phyloP scores from a whole-genome alignment of 495 filamentous ascomycete species.

The Tuber melanosporum region DNA sequence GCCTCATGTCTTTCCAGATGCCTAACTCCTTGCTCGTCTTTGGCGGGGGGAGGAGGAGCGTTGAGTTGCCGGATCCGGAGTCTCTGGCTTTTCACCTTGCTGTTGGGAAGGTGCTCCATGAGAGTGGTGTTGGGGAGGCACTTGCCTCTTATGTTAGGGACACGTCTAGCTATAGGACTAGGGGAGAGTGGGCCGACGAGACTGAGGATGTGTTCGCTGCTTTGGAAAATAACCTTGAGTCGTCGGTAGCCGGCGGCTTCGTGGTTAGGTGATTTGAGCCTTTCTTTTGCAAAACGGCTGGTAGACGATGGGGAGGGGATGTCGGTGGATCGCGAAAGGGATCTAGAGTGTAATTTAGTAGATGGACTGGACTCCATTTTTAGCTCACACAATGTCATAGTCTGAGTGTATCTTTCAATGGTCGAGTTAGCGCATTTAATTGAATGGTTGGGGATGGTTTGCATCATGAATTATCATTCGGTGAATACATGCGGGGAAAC shows the following conservation, averaged over 20 bases:
- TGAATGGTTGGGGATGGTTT: neutral
- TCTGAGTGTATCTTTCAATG: neutral
- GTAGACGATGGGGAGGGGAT: neutral
- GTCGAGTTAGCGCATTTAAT: neutral
- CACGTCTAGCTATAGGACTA: neutral
- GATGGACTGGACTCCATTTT: neutral
- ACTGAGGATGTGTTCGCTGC: neutral
- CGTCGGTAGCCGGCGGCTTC: neutral
- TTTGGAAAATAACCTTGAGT: neutral
- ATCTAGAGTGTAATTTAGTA: neutral
- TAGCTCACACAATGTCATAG: neutral
- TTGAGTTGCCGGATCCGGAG: neutral
- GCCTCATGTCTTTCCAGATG: neutral
- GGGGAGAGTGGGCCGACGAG: neutral
- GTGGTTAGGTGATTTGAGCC: neutral
- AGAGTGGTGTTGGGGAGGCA: neutral
- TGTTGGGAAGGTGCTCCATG: neutral
- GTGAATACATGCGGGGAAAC: neutral
- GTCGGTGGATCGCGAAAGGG: neutral
- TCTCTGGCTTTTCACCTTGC: conserved; percentile 6
- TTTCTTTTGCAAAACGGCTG: neutral
- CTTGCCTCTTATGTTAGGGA: neutral
- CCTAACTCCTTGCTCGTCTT: neutral
- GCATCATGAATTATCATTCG: neutral
- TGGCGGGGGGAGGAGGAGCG: neutral